Evolutionary conservation across 306 rosid genomes (phyloP), one percentile per base, ranked within the genome.

Genomic region (Ormosia emarginata): DNA sequence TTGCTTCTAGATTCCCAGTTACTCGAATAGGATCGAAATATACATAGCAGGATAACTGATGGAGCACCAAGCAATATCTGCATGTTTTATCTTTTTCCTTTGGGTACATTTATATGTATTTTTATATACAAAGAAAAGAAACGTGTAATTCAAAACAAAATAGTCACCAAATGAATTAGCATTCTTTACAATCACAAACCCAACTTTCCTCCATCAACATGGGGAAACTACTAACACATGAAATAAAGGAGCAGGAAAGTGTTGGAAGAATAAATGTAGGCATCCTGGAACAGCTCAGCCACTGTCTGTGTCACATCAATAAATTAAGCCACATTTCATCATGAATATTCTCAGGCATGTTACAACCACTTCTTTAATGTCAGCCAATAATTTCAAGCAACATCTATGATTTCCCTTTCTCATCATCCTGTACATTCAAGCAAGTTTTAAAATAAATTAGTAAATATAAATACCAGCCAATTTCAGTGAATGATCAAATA

Each of bases 371-470:
- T 67, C 41, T 44, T 47, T 30, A 39, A 86, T 57, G 81, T 70
- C 59, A 76, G 15, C 65, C 71, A 79, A 57, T 67, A 75, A 18
- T 65, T 65, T 58, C 81, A 62, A 74, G 55, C 83, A 74, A 56
- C 72, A 43, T 77, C 76, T 84, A 81, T 46, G 72, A 53, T 53
- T 87, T 84, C 43, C 67, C 83, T 74, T 81, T 78, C 81, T 89
- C 87, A 70, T 89, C 92, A 75, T 91, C 91, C 92, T 91, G 86
- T 10, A 65, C 80, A 82, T 75, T 9, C 83, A 83, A 76, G 13
- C 47, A 80, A 69, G 74, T 58, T 75, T 62, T 15, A 18, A 66
- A 68, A 43, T 72, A 41, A 64, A 65, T 32, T 17, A 58, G 65
- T 29, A 15, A 36, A 14, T 17, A 7, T 30, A 69, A 53, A 79